Base-by-base conservation (phyloP, 106 monocot species). In the Phalaenopsis aphrodite region DNA sequence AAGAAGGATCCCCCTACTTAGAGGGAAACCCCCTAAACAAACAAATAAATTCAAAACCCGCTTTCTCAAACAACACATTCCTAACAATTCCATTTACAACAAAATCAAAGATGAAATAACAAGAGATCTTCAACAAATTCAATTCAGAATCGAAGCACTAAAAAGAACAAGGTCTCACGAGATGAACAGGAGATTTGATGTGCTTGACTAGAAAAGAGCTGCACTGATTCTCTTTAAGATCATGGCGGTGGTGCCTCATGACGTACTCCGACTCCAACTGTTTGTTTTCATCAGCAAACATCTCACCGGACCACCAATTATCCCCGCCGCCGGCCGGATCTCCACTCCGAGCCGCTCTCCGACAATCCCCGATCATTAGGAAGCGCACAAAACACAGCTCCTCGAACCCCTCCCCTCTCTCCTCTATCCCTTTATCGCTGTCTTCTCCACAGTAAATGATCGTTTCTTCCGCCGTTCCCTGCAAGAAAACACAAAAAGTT, bases 101-200 rank as follows among this genome's bases (percentile, higher is more conserved):
- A 21, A n/a, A n/a, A 61, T 30, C 30, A 30, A 30, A 30, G 30
- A n/a, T 6, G n/a, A 61, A 19, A 38, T 12, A 38, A 38, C 11
- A 39, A 69, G 69, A 69, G 38, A 38, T 6, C 39, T 69, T 69
- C 69, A 69, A 69, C 38, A 69, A 69, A 11, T 11, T 14, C 37
- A 3, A 69, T 69, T 38, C 69, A 69, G 39, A 8, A 3, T 15
- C 30, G 19, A 3, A 66, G n/a, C 61, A n/a, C 61, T 61, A n/a
- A 39, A 69, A 69, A 37, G 30, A 69, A 4, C 69, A 39, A 69
- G 42, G 7, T 64, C 78, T 71, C 72, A 90, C 90, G 15, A 87
- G 85, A 45, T 84, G 81, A 77, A 83, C 77, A 17, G 90, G 87
- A 46, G 90, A 87, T 19, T 79, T 79, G 81, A 90, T 82, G 85